Evolutionary conservation across 2,329 filamentous ascomycete genomes (phyloP).

Genomic region (Neopestalotiopsis rosae): DNA sequence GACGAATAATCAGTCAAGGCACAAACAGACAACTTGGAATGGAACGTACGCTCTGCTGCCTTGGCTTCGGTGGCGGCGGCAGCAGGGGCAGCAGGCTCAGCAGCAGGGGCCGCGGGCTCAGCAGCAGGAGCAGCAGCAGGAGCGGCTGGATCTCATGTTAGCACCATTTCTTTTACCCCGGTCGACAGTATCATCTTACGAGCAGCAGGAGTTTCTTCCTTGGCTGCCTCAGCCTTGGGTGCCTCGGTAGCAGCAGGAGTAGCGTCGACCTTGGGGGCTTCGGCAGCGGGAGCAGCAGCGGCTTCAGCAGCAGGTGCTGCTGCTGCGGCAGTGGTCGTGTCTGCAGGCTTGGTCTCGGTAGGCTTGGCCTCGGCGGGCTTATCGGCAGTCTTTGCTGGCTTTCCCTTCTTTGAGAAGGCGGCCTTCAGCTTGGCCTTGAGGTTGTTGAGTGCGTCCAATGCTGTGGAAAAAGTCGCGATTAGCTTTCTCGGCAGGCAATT

Average conservation of each 20-base stretch:
- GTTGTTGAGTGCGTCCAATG: conserved; percentile 57
- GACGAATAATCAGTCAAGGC: too few species aligned
- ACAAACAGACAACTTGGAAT: too few species aligned
- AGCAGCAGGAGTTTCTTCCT: conserved; percentile 22
- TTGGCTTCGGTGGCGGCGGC: conserved; percentile 14
- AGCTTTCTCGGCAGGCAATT: background rate
- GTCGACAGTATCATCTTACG: conserved; percentile 2
- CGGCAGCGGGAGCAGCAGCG: conserved; percentile 24
- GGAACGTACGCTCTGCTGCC: background rate
- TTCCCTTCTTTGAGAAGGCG: conserved; percentile 54
- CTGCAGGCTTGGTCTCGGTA: conserved; percentile 24
- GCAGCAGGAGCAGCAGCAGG: conserved; percentile 1
- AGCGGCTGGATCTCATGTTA: background rate
- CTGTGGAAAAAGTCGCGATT: conserved; percentile 34
- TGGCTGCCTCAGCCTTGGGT: conserved; percentile 26
- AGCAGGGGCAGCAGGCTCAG: conserved; percentile 4
- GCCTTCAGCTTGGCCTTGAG: conserved; percentile 61
- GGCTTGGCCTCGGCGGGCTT: conserved; percentile 25
- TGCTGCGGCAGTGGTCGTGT: conserved; percentile 21
- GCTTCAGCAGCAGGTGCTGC: conserved; percentile 25
- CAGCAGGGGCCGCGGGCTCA: background rate
- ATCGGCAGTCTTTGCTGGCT: conserved; percentile 36
- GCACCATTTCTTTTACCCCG: background rate
- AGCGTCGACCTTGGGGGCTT: conserved; percentile 16
- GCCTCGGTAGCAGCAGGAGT: conserved; percentile 26